phyloP scores from a whole-genome alignment of 768 basidiomycete genomes.

The Coprinopsis marcescibilis region DNA sequence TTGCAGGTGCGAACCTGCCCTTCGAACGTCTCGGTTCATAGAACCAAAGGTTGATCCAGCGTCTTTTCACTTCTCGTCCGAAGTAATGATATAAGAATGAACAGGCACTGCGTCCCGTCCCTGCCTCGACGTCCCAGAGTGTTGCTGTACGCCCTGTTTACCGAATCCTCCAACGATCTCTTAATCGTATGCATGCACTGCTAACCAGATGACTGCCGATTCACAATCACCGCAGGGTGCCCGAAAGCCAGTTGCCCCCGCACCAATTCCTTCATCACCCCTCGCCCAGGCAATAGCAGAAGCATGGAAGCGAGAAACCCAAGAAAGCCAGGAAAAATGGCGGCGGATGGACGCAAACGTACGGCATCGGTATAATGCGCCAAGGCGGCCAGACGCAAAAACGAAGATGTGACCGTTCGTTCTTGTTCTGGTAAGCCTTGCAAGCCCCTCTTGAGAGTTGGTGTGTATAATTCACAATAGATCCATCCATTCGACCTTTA shows the following conservation, averaged over 20 bases:
- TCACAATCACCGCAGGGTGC: slow-evolving; percentile 31
- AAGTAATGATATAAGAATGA: slow-evolving; percentile 43
- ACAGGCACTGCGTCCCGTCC: slow-evolving; percentile 27
- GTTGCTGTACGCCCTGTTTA: slow-evolving; percentile 30
- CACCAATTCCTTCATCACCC: slow-evolving; percentile 36
- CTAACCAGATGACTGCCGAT: slow-evolving; percentile 39
- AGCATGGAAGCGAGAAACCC: slow-evolving; percentile 61
- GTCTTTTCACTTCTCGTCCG: slow-evolving; percentile 32
- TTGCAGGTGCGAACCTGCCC: slow-evolving; percentile 33
- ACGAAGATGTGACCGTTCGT: slow-evolving; percentile 45
- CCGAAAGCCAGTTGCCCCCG: slow-evolving; percentile 25
- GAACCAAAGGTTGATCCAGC: slow-evolving; percentile 32
- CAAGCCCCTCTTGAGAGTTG: neutral
- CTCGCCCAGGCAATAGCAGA: slow-evolving; percentile 63
- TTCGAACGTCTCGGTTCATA: slow-evolving; percentile 29
- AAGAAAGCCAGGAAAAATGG: slow-evolving; percentile 57
- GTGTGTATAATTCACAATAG: neutral
- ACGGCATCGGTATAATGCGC: slow-evolving; percentile 41
- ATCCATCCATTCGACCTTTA: slow-evolving; percentile 1
- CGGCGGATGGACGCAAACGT: slow-evolving; percentile 42
- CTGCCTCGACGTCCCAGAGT: slow-evolving; percentile 28
- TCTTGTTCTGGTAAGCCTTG: slow-evolving; percentile 3
- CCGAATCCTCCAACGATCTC: slow-evolving; percentile 22
- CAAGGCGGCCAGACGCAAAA: slow-evolving; percentile 32
- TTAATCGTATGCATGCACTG: slow-evolving; percentile 27